Conservation (phyloP, 371 early-diverging fungal genomes). For the Syncephalis fuscata region DNA sequence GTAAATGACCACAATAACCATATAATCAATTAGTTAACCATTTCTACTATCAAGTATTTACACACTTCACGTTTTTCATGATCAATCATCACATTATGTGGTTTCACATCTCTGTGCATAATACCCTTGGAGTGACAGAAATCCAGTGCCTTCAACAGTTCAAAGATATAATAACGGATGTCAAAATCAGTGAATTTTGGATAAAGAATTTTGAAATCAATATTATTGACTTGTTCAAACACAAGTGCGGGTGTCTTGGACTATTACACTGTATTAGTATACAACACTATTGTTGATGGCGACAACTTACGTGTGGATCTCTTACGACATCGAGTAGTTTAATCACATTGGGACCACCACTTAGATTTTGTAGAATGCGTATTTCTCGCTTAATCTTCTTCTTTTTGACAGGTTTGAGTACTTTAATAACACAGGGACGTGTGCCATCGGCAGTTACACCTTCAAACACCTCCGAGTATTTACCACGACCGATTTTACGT, state of each 20-base stretch:
- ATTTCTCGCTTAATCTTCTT: constrained; percentile 99
- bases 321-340: constrained; percentile 88
- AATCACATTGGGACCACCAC: constrained; percentile 89
- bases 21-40: not conserved
- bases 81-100: constrained; percentile 99
- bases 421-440: constrained; percentile 94
- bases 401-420: constrained; percentile 97
- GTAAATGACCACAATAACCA: not conserved
- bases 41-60: not conserved
- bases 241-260: constrained; percentile 93
- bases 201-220: constrained; percentile 58
- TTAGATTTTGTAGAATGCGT: constrained; percentile 93
- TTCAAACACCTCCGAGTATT: constrained; percentile 99
- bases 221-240: constrained; percentile 88
- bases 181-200: constrained; percentile 80
- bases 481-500: constrained; percentile 95
- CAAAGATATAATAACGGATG: constrained; percentile 90
- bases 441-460: constrained; percentile 70
- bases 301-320: constrained; percentile 61
- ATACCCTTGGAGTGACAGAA: constrained; percentile 98
- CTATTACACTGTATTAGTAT: constrained; percentile 13
- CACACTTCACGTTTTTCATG: constrained; percentile 71
- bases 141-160: constrained; percentile 95
- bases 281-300: not conserved
- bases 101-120: constrained; percentile 99